Base-by-base conservation (phyloP, 352 stramenopile genomes). In the Phytopythium oedochilum region DNA sequence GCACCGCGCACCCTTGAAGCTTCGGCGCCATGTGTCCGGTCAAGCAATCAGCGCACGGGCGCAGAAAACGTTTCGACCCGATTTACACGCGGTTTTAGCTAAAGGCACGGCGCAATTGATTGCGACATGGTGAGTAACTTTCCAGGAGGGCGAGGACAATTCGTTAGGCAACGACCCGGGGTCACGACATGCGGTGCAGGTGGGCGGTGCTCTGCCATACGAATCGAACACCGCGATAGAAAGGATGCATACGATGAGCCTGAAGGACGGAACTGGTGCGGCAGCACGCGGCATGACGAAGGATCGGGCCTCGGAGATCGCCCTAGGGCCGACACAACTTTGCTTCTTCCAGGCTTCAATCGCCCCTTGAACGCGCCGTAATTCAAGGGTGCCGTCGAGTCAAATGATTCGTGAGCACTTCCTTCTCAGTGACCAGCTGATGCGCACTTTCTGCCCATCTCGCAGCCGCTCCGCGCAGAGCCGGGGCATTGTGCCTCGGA, bases 1-100 rank as follows among this genome's bases (percentile, higher is more conserved):
- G n/a, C n/a, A n/a, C n/a, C n/a, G n/a, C n/a, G 26, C 18, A 36
- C 45, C 45, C 23, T 52, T 52, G 45, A 52, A 52, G 28, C 45
- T 52, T 12, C 17, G 43, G 26, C 28, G 45, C 45, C 45, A 52
- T 38, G 28, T 28, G 45, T 38, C 15, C 18, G 39, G 45, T 52
- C 45, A 52, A 52, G 45, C 45, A 52, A 52, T 52, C 45, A 45
- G 38, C 14, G 18, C n/a, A 15, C 0, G 38, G 18, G 38, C 8
- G n/a, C n/a, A 44, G 38, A 44, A 14, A 44, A 26, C 29, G 29
- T 11, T 5, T 5, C 29, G 29, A 34, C 29, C 29, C 10, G 29
- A 34, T 10, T 10, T 5, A 34, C 29, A 10, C 29, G 29, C 29
- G 5, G 14, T 20, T 40, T 20, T 12, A 25, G 36, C 36, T 40